Evolutionary conservation across 2,329 filamentous ascomycete genomes (phyloP).

Genomic region (Colletotrichum graminicola): DNA sequence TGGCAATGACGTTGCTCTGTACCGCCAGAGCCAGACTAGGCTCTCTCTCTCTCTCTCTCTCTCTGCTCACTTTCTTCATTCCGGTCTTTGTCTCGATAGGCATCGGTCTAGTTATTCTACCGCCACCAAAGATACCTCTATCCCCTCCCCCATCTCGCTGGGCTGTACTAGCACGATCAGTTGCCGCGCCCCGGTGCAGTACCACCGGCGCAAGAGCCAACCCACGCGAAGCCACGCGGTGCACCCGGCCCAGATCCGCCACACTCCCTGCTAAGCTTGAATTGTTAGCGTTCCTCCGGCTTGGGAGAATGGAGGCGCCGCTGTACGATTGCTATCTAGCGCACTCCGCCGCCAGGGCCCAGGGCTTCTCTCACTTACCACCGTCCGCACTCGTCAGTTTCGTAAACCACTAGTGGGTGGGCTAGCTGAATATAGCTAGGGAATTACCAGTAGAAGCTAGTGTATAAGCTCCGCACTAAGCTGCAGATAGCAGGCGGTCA

Average conservation of each 20-base stretch:
- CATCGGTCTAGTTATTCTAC: conserved; percentile 14
- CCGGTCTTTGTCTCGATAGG: conserved; percentile 10
- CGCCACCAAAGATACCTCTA: neutral
- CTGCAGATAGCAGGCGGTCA: too few species aligned
- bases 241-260: conserved; percentile 18
- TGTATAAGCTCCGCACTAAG: too few species aligned
- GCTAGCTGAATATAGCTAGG: too few species aligned
- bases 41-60: neutral
- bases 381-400: too few species aligned
- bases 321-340: neutral
- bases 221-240: conserved; percentile 18
- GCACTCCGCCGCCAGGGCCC: conserved; percentile 1
- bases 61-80: neutral
- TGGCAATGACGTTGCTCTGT: conserved; percentile 7
- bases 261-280: conserved; percentile 33
- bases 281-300: conserved; percentile 35
- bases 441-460: too few species aligned
- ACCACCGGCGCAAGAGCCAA: conserved; percentile 12
- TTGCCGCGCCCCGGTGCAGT: neutral
- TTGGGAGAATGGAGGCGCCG: neutral
- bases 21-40: conserved; percentile 3
- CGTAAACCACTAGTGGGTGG: too few species aligned
- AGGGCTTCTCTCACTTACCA: conserved; percentile 4
- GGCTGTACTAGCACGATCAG: neutral
- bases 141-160: neutral